These are phyloP conservation scores for Parastagonospora avenae DNA, from an alignment of 2,329 filamentous ascomycete species.

Conservation along the genomic window DNA sequence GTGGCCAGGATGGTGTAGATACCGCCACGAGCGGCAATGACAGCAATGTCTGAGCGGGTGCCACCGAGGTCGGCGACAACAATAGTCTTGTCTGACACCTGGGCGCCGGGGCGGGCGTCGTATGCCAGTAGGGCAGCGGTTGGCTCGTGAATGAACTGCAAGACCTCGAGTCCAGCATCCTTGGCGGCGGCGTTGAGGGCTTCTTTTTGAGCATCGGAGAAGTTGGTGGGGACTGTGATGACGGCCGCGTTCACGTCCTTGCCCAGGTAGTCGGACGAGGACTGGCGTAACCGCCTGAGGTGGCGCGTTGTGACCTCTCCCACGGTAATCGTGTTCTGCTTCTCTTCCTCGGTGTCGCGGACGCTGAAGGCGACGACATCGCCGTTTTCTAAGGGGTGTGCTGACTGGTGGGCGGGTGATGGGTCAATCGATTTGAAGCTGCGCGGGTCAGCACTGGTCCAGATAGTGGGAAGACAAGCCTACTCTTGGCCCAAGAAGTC, in stretches of 20 bases:
- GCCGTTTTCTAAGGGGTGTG: slow-evolving; percentile 79
- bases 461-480: slow-evolving; percentile 27
- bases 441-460: slow-evolving; percentile 24
- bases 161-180: slow-evolving; percentile 81
- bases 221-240: slow-evolving; percentile 92
- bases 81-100: slow-evolving; percentile 81
- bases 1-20: slow-evolving; percentile 96
- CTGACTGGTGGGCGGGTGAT: slow-evolving; percentile 89
- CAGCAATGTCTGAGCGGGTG: slow-evolving; percentile 87
- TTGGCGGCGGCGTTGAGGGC: slow-evolving; percentile 79
- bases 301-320: slow-evolving; percentile 85
- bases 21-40: slow-evolving; percentile 88
- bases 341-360: slow-evolving; percentile 67
- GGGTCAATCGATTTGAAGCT: slow-evolving; percentile 95
- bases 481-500: slow-evolving; percentile 96
- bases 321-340: slow-evolving; percentile 71
- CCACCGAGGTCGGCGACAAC: slow-evolving; percentile 93
- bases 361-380: slow-evolving; percentile 80
- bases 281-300: slow-evolving; percentile 77
- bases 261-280: slow-evolving; percentile 89
- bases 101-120: slow-evolving; percentile 79
- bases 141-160: slow-evolving; percentile 92
- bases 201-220: slow-evolving; percentile 82
- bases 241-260: slow-evolving; percentile 95
- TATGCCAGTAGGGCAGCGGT: slow-evolving; percentile 88